Base-by-base conservation (phyloP, 2,329 filamentous ascomycete genomes). In the Tolypocladium amazonense region DNA sequence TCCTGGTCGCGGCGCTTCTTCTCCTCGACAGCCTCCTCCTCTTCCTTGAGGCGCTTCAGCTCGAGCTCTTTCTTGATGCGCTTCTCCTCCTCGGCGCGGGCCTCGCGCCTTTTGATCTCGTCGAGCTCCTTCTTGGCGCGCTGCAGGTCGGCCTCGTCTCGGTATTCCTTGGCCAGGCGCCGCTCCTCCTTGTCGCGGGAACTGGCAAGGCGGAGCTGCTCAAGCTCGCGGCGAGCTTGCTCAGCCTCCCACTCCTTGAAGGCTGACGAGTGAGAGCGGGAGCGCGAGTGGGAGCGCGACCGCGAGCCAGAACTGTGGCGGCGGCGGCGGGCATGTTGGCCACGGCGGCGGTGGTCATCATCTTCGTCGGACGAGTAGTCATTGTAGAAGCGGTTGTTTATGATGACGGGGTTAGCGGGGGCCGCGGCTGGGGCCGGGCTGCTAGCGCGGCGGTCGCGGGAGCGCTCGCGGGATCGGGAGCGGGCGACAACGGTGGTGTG, bases 341-440 rank as follows among this genome's bases (percentile, higher is more conserved):
- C 60, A 37, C 58, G 60, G 23, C 59, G 61, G 25, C 61, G 68
- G 59, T 65, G 72, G 56, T 65, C 58, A 11, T 58, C 53, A 2
- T 75, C 74, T 20, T 76, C 74, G 41, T 80, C 79, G 6, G 75
- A 79, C 25, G 77, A 79, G 57, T 76, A 65, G 27, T 79, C 75
- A 61, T 80, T 79, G 65, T 81, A 79, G 60, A 82, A 79, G 60
- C 75, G 75, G 68, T 84, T 85, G 67, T 84, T 82, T 68, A 85
- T 84, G 58, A 85, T 79, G 56, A 85, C 75, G 1, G 81, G 80
- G 20, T 73, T 70, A 23, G 67, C 70, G 12, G 68, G 69, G 8
- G 71, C 66, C 6, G 53, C n/a, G 39, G 65, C 67, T 35, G 68
- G 66, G 56, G 62, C 75, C 27, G 77, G 76, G 61, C 70, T 74